Base-by-base conservation (phyloP, 441 rosid genomes). In the Aquilaria agallochum region DNA sequence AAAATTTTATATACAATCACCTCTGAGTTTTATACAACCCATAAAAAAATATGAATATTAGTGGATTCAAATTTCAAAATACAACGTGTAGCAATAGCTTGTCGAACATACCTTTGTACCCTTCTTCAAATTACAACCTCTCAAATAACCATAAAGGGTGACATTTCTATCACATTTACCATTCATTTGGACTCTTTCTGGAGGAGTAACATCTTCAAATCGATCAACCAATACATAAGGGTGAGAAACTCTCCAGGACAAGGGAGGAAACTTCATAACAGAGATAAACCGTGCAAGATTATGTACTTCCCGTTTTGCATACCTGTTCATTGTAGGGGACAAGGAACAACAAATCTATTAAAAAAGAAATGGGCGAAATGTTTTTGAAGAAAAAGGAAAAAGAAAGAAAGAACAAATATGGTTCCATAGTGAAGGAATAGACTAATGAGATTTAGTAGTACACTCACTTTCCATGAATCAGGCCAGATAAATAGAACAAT, bases 181-280 rank as follows among this genome's bases (percentile, higher is more conserved):
- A 81, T 89, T 76, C 71, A 65, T 60, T 49, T 74, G 85, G 75
- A 89, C 78, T 78, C 74, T 81, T 68, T 83, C 90, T 14, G 90
- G 96, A 59, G 96, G 89, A 73, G 99, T 94, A 46, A 91, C 89
- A 77, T 94, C 99, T 82, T 91, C 99, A 62, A 94, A 74, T 56
- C 97, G 96, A 77, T 94, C 99, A 59, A 79, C 90, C 74, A 94
- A 62, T 58, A 94, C 65, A 72, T 94, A 94, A 44, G 97, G 99
- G 78, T 94, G 99, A 74, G 92, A 73, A 72, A 87, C 80, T 80
- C 99, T 73, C 97, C 99, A 94, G 27, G 86, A 74, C 74, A 91
- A 71, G 12, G 94, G 92, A 62, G 74, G 85, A 68, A 76, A 80
- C 80, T 89, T 94, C 89, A 78, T 83, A 64, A 87, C 83, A 58